phyloP scores from a whole-genome alignment of 768 basidiomycete species.

The Pilatotrama ljubarskyi region DNA sequence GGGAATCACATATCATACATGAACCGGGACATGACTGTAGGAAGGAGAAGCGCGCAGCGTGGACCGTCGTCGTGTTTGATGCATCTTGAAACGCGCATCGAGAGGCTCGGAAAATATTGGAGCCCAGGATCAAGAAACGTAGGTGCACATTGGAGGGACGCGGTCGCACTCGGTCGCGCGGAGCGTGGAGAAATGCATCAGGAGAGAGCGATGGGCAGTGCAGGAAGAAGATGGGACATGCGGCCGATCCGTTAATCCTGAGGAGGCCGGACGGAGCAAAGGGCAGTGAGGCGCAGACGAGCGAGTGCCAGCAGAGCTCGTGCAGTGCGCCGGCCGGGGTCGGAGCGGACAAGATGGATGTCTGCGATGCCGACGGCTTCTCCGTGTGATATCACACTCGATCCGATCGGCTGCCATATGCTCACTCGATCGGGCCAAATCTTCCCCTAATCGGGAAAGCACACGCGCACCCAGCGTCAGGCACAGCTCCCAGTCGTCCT shows the following conservation, averaged over 20 bases:
- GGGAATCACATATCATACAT: too few relatives aligned
- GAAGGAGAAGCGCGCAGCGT: too few relatives aligned
- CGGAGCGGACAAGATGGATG: too few relatives aligned
- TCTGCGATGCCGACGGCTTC: background rate
- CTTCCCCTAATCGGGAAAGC: background rate
- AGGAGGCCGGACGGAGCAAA: background rate
- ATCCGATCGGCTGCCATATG: slow-evolving; percentile 10
- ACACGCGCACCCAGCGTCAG: background rate
- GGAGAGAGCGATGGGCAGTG: background rate
- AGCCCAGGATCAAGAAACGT: background rate
- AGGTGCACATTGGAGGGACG: background rate
- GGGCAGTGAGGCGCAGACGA: background rate
- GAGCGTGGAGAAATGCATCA: background rate
- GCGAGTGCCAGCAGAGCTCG: background rate
- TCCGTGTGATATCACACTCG: background rate
- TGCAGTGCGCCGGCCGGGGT: background rate
- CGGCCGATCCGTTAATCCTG: background rate
- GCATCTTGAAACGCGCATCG: too few relatives aligned
- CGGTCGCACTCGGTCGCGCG: too few relatives aligned
- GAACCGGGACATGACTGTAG: too few relatives aligned
- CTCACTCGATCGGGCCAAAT: slow-evolving; percentile 4
- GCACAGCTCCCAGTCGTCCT: background rate
- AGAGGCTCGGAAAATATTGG: too few relatives aligned
- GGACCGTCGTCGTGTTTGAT: too few relatives aligned
- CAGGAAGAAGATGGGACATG: background rate